A percentile compares a stretch with the other conserved stretches of the same genome.
These are phyloP conservation scores for Lithocarpus polystachyus DNA, from an alignment of 306 rosid genomes.

Conservation along the genomic window DNA sequence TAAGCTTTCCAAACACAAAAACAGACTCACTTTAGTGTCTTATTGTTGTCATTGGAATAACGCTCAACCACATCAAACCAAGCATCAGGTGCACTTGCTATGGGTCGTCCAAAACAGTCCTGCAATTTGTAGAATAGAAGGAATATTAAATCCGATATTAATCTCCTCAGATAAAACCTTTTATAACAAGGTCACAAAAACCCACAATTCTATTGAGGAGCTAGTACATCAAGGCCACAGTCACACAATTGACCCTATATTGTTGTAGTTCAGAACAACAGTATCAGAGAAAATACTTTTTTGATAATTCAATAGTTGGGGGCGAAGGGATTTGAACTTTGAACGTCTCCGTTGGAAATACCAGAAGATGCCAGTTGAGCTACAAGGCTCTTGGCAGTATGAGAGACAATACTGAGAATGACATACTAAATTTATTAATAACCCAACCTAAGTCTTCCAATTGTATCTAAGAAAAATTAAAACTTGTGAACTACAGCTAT, in stretches of 20 bases:
- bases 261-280: too few species aligned
- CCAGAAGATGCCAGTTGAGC: too few species aligned
- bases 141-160: background rate
- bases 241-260: too few species aligned
- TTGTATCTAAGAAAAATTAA: background rate
- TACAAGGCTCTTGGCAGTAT: too few species aligned
- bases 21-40: slow-evolving; percentile 62
- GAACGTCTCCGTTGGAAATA: too few species aligned
- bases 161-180: background rate
- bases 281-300: too few species aligned
- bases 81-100: slow-evolving; percentile 91
- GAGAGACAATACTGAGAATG: background rate
- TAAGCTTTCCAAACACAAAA: background rate
- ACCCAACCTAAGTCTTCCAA: background rate
- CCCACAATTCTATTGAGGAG: background rate
- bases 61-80: slow-evolving; percentile 99
- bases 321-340: too few species aligned
- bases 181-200: background rate
- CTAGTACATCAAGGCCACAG: background rate
- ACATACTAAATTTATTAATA: background rate
- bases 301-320: too few species aligned
- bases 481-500: background rate
- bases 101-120: slow-evolving; percentile 97
- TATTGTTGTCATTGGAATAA: slow-evolving; percentile 80
- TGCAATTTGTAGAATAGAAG: slow-evolving; percentile 20